phyloP scores from a whole-genome alignment of 371 early-diverging fungal genomes.

The Lichtheimia hyalospora region DNA sequence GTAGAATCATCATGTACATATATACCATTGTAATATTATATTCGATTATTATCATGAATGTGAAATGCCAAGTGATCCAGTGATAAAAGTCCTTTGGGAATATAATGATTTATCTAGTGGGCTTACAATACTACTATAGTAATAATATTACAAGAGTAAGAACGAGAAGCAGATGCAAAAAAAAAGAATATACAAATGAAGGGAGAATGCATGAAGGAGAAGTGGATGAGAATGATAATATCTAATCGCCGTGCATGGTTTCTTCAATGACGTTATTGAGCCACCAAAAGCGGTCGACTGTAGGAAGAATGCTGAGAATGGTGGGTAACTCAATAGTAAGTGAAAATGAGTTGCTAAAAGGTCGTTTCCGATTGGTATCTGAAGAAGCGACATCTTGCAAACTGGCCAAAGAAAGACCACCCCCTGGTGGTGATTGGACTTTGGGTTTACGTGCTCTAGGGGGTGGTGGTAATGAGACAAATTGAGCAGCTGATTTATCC shows the following conservation, averaged over 20 bases:
- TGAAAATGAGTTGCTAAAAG: neutral
- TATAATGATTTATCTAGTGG: too few species aligned
- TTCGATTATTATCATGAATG: too few species aligned
- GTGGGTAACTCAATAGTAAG: constrained; percentile 10
- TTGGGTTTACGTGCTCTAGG: constrained; percentile 27
- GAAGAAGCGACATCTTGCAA: constrained; percentile 6
- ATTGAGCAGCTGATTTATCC: neutral
- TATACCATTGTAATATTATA: too few species aligned
- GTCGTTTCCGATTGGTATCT: neutral
- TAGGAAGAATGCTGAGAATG: constrained; percentile 13
- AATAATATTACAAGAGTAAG: too few species aligned
- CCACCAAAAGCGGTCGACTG: constrained; percentile 24
- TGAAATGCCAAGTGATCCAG: too few species aligned
- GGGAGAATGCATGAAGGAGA: neutral
- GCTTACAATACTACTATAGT: too few species aligned
- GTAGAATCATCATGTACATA: neutral
- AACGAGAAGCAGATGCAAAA: too few species aligned
- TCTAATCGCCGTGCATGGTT: constrained; percentile 15
- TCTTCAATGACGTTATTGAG: constrained; percentile 17
- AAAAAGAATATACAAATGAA: too few species aligned
- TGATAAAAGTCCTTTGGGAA: too few species aligned
- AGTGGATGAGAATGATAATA: neutral
- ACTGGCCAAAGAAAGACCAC: constrained; percentile 2
- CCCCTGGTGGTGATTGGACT: constrained; percentile 9
- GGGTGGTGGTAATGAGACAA: constrained; percentile 19